Evolutionary conservation across 2,329 filamentous ascomycete species (phyloP), one percentile per base, ranked within the genome.

Genomic region (Conoideocrella luteorostrata): DNA sequence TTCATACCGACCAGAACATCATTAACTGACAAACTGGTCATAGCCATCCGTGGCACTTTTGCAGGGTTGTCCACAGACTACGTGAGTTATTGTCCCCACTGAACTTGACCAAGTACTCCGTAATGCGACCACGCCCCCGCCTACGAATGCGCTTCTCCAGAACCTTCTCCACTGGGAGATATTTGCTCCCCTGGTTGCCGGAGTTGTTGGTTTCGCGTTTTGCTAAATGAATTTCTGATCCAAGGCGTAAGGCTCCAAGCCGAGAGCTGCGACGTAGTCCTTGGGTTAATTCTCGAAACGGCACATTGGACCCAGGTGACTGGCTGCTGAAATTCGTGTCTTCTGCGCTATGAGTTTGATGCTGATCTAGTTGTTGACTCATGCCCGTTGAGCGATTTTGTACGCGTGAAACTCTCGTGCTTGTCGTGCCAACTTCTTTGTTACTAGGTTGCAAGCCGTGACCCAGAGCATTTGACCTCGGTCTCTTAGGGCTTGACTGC

Each of bases 221-320:
- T 28, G 30, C 38, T 2, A 13, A 26, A 17, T 23, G 15, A 37
- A 22, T n/a, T 15, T 35, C 30, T 21, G 23, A n/a, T 20, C 18
- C 23, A 12, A 15, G 22, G n/a, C 12, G 32, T 2, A 35, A 11
- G 21, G 34, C 26, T 12, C 13, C 28, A 33, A 44, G 35, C 17
- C 42, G 42, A 20, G 42, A 44, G 35, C 42, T 44, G 42, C 42
- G 35, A 44, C 42, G 42, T 15, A 44, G 28, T 39, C 35, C 35
- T 17, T 28, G 18, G 13, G 15, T 39, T 18, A 11, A 34, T 44
- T 21, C 28, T n/a, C 13, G 40, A 28, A 22, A 35, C 30, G 40
- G 30, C 35, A 9, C 5, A 13, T 39, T 23, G 21, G 35, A 32
- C 2, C 7, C 41, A 30, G 33, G 18, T 17, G 15, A 33, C 35